Evolutionary conservation across 164 flowering plant species (phyloP).

Genomic region (Aristolochia contorta): DNA sequence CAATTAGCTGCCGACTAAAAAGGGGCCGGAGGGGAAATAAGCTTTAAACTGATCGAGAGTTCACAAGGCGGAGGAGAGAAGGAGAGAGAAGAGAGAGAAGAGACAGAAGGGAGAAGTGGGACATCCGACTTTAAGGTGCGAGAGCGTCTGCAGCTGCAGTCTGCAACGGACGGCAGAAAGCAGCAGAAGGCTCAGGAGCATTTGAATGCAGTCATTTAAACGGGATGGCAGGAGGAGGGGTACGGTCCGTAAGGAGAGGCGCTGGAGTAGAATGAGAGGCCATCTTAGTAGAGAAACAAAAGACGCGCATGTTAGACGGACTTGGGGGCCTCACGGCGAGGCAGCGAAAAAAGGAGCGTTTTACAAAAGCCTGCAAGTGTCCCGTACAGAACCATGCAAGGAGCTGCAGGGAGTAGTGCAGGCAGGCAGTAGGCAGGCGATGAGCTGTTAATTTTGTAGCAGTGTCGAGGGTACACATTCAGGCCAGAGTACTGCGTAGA

Average conservation of each 20-base stretch:
- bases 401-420: background rate
- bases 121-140: background rate
- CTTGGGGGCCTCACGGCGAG: background rate
- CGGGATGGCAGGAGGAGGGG: background rate
- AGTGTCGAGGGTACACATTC: no score
- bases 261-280: background rate
- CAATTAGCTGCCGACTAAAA: no score
- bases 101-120: background rate
- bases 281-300: background rate
- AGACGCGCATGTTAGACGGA: background rate
- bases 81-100: background rate
- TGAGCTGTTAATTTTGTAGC: no score
- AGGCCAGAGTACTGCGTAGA: no score
- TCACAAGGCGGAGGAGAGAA: background rate
- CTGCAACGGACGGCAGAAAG: background rate
- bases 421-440: background rate
- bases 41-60: no score
- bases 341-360: background rate
- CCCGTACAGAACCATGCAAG: background rate
- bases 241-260: background rate
- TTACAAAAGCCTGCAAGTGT: background rate
- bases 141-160: background rate
- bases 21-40: no score
- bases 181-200: background rate
- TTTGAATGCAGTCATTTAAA: background rate